Percentiles rank a stretch among this genome's conserved stretches.
phyloP scores from a whole-genome alignment of 352 stramenopile genomes.

The Globisporangium camurandrum region DNA sequence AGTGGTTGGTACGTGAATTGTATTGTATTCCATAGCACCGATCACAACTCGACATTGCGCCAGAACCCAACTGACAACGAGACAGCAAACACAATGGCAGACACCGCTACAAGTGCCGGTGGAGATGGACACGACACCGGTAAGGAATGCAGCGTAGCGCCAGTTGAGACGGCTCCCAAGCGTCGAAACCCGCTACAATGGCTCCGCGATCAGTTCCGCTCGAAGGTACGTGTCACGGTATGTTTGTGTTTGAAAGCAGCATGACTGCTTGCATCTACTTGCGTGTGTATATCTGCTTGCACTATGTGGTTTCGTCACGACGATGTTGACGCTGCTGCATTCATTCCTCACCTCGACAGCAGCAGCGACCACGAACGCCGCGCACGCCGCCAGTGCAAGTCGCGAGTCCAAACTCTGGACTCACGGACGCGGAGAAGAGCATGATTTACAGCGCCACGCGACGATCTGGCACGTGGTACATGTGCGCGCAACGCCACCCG shows the following conservation, averaged over 20 bases:
- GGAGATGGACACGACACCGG: no score
- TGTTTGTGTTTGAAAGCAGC: background rate
- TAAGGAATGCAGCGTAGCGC: no score
- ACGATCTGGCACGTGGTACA: slow-evolving; percentile 17
- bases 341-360: background rate
- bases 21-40: no score
- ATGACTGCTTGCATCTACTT: no score
- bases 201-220: slow-evolving; percentile 3
- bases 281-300: background rate
- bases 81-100: no score
- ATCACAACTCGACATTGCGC: no score
- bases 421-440: slow-evolving; percentile 19
- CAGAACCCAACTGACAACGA: no score
- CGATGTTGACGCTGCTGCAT: background rate
- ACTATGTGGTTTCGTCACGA: background rate
- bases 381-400: slow-evolving; percentile 2
- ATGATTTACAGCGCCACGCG: slow-evolving; percentile 19
- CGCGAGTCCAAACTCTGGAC: slow-evolving; percentile 14
- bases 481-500: slow-evolving; percentile 19
- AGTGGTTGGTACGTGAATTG: no score
- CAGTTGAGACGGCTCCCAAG: no score
- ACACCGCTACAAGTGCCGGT: no score
- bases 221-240: background rate
- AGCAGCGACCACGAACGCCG: background rate
- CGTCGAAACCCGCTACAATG: no score